phyloP scores from a whole-genome alignment of 2,329 filamentous ascomycete genomes.

The Tolypocladium guangdongense region DNA sequence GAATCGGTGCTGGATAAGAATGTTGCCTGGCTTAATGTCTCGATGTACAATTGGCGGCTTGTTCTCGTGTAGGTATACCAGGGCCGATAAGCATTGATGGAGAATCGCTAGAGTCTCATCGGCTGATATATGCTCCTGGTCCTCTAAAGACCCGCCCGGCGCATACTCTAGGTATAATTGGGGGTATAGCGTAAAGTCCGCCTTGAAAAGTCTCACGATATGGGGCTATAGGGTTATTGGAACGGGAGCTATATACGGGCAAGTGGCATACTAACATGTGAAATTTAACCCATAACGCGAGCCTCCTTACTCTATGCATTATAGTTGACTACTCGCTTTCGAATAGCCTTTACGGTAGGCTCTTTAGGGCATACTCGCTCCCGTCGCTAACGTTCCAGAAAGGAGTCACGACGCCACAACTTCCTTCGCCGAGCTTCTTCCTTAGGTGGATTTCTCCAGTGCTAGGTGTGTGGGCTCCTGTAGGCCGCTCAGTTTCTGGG shows the following conservation, averaged over 20 bases:
- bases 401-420: constrained; percentile 8
- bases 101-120: constrained; percentile 5
- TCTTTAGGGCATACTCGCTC: constrained; percentile 10
- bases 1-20: constrained; percentile 57
- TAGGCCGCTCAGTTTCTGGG: background rate
- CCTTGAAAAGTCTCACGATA: constrained; percentile 3
- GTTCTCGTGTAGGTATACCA: constrained; percentile 7
- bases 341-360: constrained; percentile 1
- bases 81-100: constrained; percentile 6
- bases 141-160: background rate
- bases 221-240: constrained; percentile 3
- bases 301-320: constrained; percentile 9
- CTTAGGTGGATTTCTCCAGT: constrained; percentile 3
- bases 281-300: constrained; percentile 9
- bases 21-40: constrained; percentile 91
- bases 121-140: constrained; percentile 2
- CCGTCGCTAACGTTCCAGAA: constrained; percentile 11
- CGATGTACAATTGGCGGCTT: constrained; percentile 61
- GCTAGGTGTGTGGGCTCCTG: constrained; percentile 2
- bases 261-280: constrained; percentile 6
- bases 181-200: background rate
- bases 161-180: constrained; percentile 7
- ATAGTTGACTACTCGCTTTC: background rate
- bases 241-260: background rate
- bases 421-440: constrained; percentile 6